These are phyloP conservation scores for Candida adriatica DNA, from an alignment of 805 yeast species.

Conservation along the genomic window DNA sequence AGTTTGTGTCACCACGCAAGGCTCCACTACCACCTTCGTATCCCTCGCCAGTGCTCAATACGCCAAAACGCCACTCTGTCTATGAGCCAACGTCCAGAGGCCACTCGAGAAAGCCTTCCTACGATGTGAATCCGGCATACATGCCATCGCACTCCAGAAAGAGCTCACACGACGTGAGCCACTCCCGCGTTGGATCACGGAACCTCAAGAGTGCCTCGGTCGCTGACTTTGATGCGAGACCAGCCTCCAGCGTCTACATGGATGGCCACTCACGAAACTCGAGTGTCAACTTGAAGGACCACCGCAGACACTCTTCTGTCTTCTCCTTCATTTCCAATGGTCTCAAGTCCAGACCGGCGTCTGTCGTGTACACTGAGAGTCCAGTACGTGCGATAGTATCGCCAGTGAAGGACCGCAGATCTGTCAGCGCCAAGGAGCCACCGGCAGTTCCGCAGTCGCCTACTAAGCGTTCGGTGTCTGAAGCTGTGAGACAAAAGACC, in stretches of 20 bases:
- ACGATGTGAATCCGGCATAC: constrained; percentile 15
- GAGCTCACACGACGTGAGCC: constrained; percentile 20
- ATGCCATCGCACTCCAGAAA: constrained; percentile 20
- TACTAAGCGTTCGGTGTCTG: constrained; percentile 40
- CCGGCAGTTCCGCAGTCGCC: constrained; percentile 8
- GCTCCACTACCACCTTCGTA: constrained; percentile 64
- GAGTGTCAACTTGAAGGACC: constrained; percentile 30
- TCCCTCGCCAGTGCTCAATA: constrained; percentile 33
- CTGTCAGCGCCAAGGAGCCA: constrained; percentile 44
- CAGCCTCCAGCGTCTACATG: constrained; percentile 47
- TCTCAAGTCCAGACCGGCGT: constrained; percentile 11
- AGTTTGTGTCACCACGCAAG: constrained; percentile 61
- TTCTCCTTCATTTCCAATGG: constrained; percentile 38
- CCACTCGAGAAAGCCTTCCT: constrained; percentile 26
- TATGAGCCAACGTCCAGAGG: constrained; percentile 13
- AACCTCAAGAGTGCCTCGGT: constrained; percentile 18
- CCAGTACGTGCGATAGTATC: constrained; percentile 10
- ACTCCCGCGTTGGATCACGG: constrained; percentile 15
- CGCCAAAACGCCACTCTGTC: constrained; percentile 22
- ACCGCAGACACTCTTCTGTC: constrained; percentile 56
- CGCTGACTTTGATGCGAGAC: constrained; percentile 33
- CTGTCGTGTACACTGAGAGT: constrained; percentile 10
- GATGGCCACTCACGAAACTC: constrained; percentile 27
- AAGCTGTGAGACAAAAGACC: constrained; percentile 43
- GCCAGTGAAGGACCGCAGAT: constrained; percentile 35